phyloP scores from a whole-genome alignment of 2,329 filamentous ascomycete genomes.

The Lasiodiplodia gonubiensis region DNA sequence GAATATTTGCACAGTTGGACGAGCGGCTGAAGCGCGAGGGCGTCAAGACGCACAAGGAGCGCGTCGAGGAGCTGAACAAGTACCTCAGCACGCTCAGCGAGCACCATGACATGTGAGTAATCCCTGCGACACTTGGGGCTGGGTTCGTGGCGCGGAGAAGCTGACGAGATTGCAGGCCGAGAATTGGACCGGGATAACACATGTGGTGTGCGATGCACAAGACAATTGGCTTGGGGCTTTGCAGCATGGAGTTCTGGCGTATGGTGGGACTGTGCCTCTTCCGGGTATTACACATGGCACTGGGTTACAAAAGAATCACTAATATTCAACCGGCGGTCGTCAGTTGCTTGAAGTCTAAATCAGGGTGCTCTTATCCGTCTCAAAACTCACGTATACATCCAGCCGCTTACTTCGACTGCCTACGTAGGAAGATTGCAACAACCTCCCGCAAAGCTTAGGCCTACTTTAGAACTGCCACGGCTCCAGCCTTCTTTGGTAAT shows the following conservation, averaged over 20 bases:
- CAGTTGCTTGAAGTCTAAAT: too few species aligned
- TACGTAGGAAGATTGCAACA: too few species aligned
- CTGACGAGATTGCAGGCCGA: constrained; percentile 49
- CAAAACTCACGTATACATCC: too few species aligned
- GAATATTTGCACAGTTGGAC: constrained; percentile 65
- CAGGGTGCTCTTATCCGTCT: too few species aligned
- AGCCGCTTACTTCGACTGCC: too few species aligned
- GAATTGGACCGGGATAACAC: constrained; percentile 64
- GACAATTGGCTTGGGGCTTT: background rate
- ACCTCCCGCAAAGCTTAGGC: too few species aligned
- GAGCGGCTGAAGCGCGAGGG: constrained; percentile 83
- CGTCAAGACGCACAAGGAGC: constrained; percentile 94
- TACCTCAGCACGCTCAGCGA: constrained; percentile 92
- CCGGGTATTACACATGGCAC: background rate
- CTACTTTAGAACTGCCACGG: too few species aligned
- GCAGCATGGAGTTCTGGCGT: constrained; percentile 16
- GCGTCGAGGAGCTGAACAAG: constrained; percentile 92
- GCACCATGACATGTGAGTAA: constrained; percentile 87
- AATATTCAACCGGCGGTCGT: too few species aligned
- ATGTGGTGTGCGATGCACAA: background rate
- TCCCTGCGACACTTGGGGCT: background rate
- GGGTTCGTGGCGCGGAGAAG: background rate
- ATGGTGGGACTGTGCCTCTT: background rate
- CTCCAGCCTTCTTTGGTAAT: too few species aligned
- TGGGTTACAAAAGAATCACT: background rate